Evolutionary conservation across 1,284 basidiomycete genomes (phyloP).

Genomic region (Sanguinoderma infundibulare): DNA sequence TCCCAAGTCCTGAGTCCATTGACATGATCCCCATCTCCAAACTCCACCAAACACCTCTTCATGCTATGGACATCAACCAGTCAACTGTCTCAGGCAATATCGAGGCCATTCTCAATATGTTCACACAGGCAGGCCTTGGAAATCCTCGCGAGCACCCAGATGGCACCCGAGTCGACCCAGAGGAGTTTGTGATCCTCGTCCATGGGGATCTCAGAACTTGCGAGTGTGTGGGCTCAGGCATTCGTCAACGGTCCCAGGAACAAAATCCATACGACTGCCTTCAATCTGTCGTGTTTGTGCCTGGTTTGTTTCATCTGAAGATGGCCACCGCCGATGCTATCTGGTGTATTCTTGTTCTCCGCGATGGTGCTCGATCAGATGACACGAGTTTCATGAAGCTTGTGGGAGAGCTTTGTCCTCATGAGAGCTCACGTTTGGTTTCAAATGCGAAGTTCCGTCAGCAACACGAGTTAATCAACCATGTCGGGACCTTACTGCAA

Average conservation of each 20-base stretch:
- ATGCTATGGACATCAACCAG: slow-evolving; percentile 33
- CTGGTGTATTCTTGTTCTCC: slow-evolving; percentile 35
- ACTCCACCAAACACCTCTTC: slow-evolving; percentile 31
- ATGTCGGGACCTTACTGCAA: slow-evolving; percentile 27
- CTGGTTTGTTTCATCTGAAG: slow-evolving; percentile 43
- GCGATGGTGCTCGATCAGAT: slow-evolving; percentile 20
- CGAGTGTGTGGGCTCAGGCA: slow-evolving; percentile 17
- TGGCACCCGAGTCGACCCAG: not conserved
- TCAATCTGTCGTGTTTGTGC: slow-evolving; percentile 36
- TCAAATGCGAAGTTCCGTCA: slow-evolving; percentile 38
- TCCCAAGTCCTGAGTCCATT: slow-evolving; percentile 32
- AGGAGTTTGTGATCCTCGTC: slow-evolving; percentile 13
- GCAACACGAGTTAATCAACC: slow-evolving; percentile 41
- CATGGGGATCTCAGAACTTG: slow-evolving; percentile 22
- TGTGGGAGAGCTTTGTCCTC: slow-evolving; percentile 29
- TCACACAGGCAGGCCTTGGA: slow-evolving; percentile 34
- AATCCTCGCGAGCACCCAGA: slow-evolving; percentile 12
- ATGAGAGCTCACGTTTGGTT: slow-evolving; percentile 35
- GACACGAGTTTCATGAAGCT: slow-evolving; percentile 15
- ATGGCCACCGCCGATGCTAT: slow-evolving; percentile 44
- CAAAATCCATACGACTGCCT: slow-evolving; percentile 21
- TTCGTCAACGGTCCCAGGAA: slow-evolving; percentile 19
- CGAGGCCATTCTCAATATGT: slow-evolving; percentile 28
- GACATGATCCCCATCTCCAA: slow-evolving; percentile 35
- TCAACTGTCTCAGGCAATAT: slow-evolving; percentile 32